Evolutionary conservation across 2,329 filamentous ascomycete genomes (phyloP).

Genomic region (Aureobasidium sp.): DNA sequence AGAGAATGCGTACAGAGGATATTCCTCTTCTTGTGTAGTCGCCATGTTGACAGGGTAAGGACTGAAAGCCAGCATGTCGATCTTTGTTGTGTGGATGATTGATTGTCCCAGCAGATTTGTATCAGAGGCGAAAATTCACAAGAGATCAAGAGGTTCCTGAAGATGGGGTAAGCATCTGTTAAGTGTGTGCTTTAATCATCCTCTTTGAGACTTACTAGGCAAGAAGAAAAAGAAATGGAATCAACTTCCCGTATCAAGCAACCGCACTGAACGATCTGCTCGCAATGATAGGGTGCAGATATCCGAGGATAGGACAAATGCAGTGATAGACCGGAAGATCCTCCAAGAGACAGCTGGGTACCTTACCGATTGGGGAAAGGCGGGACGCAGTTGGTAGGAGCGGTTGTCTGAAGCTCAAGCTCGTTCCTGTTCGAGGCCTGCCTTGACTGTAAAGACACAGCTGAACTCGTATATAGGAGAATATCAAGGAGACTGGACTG

Average conservation of each 20-base stretch:
- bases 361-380: constrained; percentile 2
- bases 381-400: not conserved
- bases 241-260: not conserved
- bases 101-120: not conserved
- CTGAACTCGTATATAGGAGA: constrained; percentile 3
- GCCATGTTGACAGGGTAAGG: not conserved
- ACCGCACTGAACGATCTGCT: not conserved
- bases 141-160: not conserved
- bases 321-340: constrained; percentile 6
- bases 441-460: not conserved
- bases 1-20: constrained; percentile 5
- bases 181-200: not conserved
- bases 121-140: not conserved
- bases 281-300: not conserved
- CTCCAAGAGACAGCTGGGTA: constrained; percentile 4
- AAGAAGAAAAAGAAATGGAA: constrained; percentile 5
- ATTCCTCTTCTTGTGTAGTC: not conserved
- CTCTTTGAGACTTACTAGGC: not conserved
- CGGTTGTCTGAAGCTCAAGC: constrained; percentile 4
- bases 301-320: constrained; percentile 3
- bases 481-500: constrained; percentile 5
- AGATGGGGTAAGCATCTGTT: constrained; percentile 1
- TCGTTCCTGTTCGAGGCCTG: constrained; percentile 12
- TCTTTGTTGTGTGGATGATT: not conserved
- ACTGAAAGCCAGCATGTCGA: constrained; percentile 10